These are phyloP conservation scores for Leccinum uliginosum DNA, from an alignment of 768 basidiomycete genomes.

Conservation along the genomic window DNA sequence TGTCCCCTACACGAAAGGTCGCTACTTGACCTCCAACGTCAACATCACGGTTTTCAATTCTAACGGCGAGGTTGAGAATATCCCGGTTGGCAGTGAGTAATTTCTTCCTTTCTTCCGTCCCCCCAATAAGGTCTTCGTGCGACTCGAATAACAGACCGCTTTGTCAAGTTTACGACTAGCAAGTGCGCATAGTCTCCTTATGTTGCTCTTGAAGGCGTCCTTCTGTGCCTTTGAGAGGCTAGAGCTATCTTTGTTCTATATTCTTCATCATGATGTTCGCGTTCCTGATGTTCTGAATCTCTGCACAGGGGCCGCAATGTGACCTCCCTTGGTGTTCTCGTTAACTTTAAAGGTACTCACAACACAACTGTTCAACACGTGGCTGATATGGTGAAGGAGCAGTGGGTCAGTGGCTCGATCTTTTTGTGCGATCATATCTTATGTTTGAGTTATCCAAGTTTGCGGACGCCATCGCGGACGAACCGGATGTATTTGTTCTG, in stretches of 20 bases:
- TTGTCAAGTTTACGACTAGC: constrained; percentile 66
- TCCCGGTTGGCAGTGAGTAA: constrained; percentile 42
- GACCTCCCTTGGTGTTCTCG: constrained; percentile 78
- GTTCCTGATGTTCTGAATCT: background rate
- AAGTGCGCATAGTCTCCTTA: constrained; percentile 44
- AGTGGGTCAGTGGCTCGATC: constrained; percentile 48
- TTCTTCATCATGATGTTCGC: background rate
- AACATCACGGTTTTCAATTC: constrained; percentile 51
- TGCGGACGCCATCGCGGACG: constrained; percentile 67
- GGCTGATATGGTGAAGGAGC: constrained; percentile 70
- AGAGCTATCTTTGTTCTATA: background rate
- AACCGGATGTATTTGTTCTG: constrained; percentile 78
- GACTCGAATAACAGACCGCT: constrained; percentile 41
- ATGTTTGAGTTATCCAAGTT: constrained; percentile 46
- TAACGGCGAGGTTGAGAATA: constrained; percentile 31
- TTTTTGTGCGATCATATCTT: background rate
- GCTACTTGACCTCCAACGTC: constrained; percentile 80
- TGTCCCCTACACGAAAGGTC: constrained; percentile 58
- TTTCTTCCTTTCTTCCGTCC: background rate
- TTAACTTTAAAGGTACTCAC: constrained; percentile 58
- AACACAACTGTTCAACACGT: constrained; percentile 77
- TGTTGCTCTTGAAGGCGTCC: too few species aligned
- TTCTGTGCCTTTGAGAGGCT: too few species aligned
- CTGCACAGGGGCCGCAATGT: constrained; percentile 56
- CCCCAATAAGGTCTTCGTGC: constrained; percentile 34